Base-by-base conservation (phyloP, 441 rosid species). In the Breynia disticha region DNA sequence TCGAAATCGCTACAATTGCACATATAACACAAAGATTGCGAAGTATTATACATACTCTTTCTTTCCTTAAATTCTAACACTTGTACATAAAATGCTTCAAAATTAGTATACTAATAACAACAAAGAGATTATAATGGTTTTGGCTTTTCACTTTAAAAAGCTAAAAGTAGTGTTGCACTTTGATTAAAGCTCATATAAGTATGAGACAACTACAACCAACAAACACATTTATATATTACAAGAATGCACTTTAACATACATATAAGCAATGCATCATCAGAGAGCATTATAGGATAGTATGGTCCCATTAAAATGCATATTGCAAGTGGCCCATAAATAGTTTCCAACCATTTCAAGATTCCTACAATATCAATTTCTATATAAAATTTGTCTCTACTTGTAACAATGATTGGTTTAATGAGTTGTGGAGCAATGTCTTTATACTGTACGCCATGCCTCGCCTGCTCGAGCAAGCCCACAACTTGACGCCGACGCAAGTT, bases 361-460 rank as follows among this genome's bases (percentile, higher is more conserved):
- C 56, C 46, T 21, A 49, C 39, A 21, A 22, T 55, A 14, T 49
- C 4, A 18, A 11, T 41, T 0, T 41, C 15, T 64, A 45, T 51
- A 61, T 45, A 50, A 62, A 57, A 7, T 56, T 73, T 75, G 79
- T 80, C 80, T 71, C 68, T 57, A 56, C 59, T 64, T 12, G 24
- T 7, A 60, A 52, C 60, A 62, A 65, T 60, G 50, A 61, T 58
- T 63, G 67, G 61, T 51, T 19, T 38, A 62, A 48, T 46, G 63
- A 56, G 63, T 32, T 54, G 51, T 50, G 58, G 52, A 46, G 65
- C 51, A 54, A 39, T 55, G 51, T 12, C 44, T 22, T 14, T 19
- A 60, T 19, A 16, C 11, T 19, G 62, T 55, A 56, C 61, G 69
- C 50, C 60, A 55, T 47, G 51, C 55, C 45, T 49, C 57, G 21